A percentile compares a stretch with the other conserved stretches of the same genome.
Evolutionary conservation across 208 protist species (phyloP).

Genomic region (Zelonia costaricensis): DNA sequence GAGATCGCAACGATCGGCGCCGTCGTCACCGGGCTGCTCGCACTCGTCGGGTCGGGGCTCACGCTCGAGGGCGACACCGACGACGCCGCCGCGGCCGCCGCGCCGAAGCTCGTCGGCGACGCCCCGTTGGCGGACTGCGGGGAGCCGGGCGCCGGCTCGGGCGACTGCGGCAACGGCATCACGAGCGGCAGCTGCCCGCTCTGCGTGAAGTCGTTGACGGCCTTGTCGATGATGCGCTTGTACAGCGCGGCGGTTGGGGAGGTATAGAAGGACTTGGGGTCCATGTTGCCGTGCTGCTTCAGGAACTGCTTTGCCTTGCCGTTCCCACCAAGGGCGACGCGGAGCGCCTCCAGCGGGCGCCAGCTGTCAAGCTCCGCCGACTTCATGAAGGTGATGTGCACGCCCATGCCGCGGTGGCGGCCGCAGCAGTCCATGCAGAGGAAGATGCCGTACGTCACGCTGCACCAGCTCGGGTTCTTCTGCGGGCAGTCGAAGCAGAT

Average conservation of each 20-base stretch:
- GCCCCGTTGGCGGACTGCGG: neutral
- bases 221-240: conserved; percentile 68
- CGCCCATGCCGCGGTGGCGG: conserved; percentile 94
- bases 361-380: conserved; percentile 92
- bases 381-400: conserved; percentile 97
- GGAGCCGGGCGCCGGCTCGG: neutral
- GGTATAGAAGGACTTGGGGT: conserved; percentile 73
- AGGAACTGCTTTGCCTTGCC: conserved; percentile 73
- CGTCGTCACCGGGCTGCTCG: conserved; percentile 31
- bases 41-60: conserved; percentile 8
- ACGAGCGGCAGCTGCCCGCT: conserved; percentile 9
- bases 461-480: conserved; percentile 97
- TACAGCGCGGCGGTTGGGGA: conserved; percentile 61
- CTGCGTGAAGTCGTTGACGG: conserved; percentile 48
- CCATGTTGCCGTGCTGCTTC: conserved; percentile 75
- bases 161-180: neutral
- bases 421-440: conserved; percentile 97
- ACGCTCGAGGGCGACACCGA: conserved; percentile 8
- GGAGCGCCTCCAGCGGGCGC: conserved; percentile 76
- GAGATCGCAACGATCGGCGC: conserved; percentile 36
- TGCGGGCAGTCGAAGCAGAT: conserved; percentile 96
- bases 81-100: conserved; percentile 1
- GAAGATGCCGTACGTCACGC: conserved; percentile 96
- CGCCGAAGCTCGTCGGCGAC: conserved; percentile 3
- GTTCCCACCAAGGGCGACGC: conserved; percentile 93